phyloP scores from a whole-genome alignment of 1,284 basidiomycete species.

The Ganoderma meredithae region DNA sequence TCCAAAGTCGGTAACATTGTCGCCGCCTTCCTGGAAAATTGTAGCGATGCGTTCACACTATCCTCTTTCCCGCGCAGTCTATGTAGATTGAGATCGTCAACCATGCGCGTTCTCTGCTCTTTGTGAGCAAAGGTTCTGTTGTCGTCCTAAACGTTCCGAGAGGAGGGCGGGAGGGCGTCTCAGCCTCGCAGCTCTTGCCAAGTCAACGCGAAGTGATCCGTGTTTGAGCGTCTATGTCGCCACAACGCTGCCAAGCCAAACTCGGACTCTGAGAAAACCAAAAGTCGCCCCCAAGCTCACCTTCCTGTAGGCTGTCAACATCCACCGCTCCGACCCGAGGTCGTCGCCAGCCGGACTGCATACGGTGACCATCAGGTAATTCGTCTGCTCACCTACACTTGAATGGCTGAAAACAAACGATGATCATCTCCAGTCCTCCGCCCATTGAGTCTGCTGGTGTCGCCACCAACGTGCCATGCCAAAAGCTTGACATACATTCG shows the following conservation, averaged over 20 bases:
- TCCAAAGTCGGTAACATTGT: background rate
- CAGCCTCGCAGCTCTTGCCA: background rate
- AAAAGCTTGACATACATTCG: background rate
- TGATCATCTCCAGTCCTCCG: background rate
- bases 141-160: slow-evolving; percentile 26
- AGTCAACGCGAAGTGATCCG: background rate
- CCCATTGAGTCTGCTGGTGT: background rate
- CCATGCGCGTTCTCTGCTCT: background rate
- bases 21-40: background rate
- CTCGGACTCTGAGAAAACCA: background rate
- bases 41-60: background rate
- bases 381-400: background rate
- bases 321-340: background rate
- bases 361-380: background rate
- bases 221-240: background rate
- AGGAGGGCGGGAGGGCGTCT: background rate
- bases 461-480: background rate
- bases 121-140: background rate
- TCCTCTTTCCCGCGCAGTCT: background rate
- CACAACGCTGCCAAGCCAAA: background rate
- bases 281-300: background rate
- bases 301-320: background rate
- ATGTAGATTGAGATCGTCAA: background rate
- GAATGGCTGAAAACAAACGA: background rate
- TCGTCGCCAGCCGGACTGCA: background rate